Conservation (phyloP, 805 yeast species). For the Hanseniaspora jakobsenii region DNA sequence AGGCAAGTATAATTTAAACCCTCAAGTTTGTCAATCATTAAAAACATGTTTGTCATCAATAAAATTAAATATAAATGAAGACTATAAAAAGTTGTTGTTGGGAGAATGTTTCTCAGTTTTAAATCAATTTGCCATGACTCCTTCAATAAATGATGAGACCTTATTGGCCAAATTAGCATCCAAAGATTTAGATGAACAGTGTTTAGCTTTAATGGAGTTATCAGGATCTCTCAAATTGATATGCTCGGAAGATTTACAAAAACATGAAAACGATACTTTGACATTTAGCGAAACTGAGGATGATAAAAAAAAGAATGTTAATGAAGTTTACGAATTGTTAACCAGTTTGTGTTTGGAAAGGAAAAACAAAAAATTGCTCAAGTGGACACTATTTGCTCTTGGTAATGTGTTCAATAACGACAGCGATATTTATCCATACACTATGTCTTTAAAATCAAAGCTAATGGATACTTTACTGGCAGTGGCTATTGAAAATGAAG, state of each 20-base stretch:
- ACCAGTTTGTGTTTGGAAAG: background rate
- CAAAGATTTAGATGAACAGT: background rate
- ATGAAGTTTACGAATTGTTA: background rate
- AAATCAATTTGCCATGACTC: background rate
- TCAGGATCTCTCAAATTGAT: background rate
- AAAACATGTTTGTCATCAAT: background rate
- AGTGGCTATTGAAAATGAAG: background rate
- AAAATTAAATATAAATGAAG: background rate
- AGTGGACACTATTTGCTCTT: conserved; percentile 8
- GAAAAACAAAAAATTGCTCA: background rate
- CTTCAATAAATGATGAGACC: background rate
- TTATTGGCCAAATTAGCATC: background rate
- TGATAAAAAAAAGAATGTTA: background rate
- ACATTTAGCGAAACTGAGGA: too few relatives aligned
- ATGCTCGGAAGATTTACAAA: too few relatives aligned
- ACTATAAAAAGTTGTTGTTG: background rate
- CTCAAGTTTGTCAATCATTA: background rate
- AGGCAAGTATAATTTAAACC: conserved; percentile 13
- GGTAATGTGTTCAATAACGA: background rate
- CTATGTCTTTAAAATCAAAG: too few relatives aligned
- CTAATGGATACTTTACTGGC: background rate
- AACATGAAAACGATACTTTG: too few relatives aligned
- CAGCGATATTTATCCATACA: background rate
- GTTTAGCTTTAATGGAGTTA: background rate
- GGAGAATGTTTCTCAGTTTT: background rate